Evolutionary conservation across 345 rosid species (phyloP).

Genomic region (Lenwebbia sp.): DNA sequence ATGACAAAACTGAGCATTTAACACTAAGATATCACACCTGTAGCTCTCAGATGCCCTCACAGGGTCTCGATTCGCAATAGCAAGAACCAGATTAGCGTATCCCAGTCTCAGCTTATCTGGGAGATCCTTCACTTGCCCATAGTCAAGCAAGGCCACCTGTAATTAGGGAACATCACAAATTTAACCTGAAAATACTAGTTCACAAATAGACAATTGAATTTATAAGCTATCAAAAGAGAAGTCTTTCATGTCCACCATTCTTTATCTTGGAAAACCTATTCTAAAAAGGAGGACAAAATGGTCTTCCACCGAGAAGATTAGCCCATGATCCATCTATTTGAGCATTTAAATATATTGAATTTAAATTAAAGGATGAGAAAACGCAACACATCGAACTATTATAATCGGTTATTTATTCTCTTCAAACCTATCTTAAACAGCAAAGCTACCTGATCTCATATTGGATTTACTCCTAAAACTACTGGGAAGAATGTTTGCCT

Average conservation of each 20-base stretch:
- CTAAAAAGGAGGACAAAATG: background rate
- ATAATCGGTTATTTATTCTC: background rate
- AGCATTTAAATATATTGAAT: background rate
- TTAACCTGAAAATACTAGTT: slow-evolving; percentile 1
- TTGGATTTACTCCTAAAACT: background rate
- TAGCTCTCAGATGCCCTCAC: slow-evolving; percentile 56
- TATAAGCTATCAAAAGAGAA: background rate
- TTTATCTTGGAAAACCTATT: background rate
- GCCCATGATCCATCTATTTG: background rate
- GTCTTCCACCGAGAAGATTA: background rate
- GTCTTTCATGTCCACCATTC: background rate
- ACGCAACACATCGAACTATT: background rate
- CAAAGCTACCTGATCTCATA: background rate
- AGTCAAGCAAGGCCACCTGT: slow-evolving; percentile 89
- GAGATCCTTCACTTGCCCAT: slow-evolving; percentile 97
- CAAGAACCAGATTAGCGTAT: slow-evolving; percentile 79
- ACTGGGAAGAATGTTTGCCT: background rate
- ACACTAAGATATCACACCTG: slow-evolving; percentile 29
- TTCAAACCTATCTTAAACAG: background rate
- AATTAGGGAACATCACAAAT: slow-evolving; percentile 6
- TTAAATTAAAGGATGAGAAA: background rate
- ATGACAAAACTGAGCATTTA: background rate
- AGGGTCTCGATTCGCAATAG: slow-evolving; percentile 68
- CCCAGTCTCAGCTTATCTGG: slow-evolving; percentile 75
- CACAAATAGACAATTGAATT: background rate